Evolutionary conservation across 176 grass and related monocot genomes (phyloP).

Genomic region (Rhynchospora tenuis): DNA sequence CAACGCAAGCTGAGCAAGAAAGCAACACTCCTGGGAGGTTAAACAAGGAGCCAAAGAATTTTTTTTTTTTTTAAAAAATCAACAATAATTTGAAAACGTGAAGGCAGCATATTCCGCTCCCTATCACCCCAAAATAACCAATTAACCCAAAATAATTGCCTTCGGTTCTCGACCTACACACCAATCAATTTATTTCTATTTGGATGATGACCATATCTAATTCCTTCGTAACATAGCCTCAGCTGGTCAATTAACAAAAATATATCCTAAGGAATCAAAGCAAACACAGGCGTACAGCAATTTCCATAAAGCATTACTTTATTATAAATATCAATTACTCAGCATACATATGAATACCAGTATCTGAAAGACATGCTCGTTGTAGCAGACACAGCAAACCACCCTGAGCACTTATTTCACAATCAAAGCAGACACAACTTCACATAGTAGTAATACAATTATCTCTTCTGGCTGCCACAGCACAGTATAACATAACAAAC

Average conservation of each 20-base stretch:
- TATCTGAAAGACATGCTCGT: slow-evolving; percentile 26
- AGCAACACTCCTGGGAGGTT: neutral
- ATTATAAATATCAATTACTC: neutral
- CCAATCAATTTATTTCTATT: neutral
- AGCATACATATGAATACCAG: neutral
- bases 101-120: neutral
- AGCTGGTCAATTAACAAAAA: neutral
- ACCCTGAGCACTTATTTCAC: slow-evolving; percentile 37
- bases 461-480: slow-evolving; percentile 8
- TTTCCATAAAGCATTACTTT: neutral
- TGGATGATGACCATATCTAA: too few relatives aligned
- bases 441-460: neutral
- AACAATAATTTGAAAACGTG: too few relatives aligned
- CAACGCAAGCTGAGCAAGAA: neutral
- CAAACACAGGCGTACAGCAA: neutral
- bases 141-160: too few relatives aligned
- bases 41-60: neutral
- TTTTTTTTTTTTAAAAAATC: too few relatives aligned
- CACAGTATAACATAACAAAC: neutral
- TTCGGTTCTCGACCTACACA: neutral
- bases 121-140: neutral
- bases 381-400: slow-evolving; percentile 31
- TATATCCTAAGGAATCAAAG: neutral
- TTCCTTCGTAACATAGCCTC: neutral
- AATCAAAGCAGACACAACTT: neutral